Base-by-base conservation (phyloP, 805 yeast species). In the Lipomyces starkeyi region DNA sequence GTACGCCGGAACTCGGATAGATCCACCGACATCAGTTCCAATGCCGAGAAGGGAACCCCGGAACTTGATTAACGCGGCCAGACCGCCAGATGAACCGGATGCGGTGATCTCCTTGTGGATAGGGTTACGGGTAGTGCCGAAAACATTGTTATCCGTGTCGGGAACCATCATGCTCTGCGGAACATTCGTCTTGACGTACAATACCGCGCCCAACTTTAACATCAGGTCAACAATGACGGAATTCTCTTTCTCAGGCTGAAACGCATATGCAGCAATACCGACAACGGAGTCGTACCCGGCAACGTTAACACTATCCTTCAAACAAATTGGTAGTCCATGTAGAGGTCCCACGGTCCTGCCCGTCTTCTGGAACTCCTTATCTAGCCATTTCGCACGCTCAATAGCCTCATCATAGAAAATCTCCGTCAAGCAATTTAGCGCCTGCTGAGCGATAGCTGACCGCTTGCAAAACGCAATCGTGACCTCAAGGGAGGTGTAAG, bases 281-380 rank as follows among this genome's bases (percentile, higher is more conserved):
- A 70, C 65, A 22, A 85, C 84, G 20, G 90, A 86, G 72, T 85
- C 83, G 68, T 80, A 83, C 37, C 85, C 88, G 60, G 78, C 81
- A 73, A 81, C 84, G 68, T 83, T 81, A 76, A 86, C 83, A 74
- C 87, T 90, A 74, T 88, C 92, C 74, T 88, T 88, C 62, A 88
- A 76, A 0, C 91, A 87, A 53, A 88, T 76, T 20, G 92, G 92
- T 52, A 88, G 77, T 55, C 93, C 92, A 71, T 88, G 91, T 43
- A 85, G 77, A 0, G 87, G 79, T 66, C 84, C 80, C n/a, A 85
- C 75, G 0, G 83, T 76, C 67, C 83, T 81, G 17, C 90, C 89
- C 53, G 80, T 70, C 22, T 63, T 55, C 47, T 75, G 76, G 65
- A 73, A 84, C 74, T 84, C 83, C 29, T 80, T 84, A 74, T 89